Evolutionary conservation across 768 basidiomycete species (phyloP).

Genomic region (Serendipita sp.): DNA sequence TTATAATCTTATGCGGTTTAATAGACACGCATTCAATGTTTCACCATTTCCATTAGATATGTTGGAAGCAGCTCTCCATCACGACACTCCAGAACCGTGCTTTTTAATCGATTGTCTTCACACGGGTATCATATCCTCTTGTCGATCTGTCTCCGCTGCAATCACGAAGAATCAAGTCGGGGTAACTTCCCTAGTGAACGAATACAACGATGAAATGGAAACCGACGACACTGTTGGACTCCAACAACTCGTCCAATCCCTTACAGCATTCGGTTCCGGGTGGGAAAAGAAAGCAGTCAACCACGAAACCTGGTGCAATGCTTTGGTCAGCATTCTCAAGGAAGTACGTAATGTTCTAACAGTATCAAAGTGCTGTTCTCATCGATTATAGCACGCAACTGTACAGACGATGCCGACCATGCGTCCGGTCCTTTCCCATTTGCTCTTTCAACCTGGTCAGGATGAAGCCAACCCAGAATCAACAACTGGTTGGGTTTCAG

Average conservation of each 20-base stretch:
- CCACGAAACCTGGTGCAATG: conserved; percentile 80
- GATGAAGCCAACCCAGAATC: background rate
- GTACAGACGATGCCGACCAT: conserved; percentile 54
- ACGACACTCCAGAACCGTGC: conserved; percentile 55
- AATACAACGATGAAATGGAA: conserved; percentile 22
- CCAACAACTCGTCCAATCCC: conserved; percentile 46
- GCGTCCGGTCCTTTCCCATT: conserved; percentile 49
- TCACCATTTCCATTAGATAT: conserved; percentile 88
- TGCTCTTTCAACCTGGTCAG: conserved; percentile 53
- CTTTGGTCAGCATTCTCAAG: conserved; percentile 73
- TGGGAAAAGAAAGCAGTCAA: conserved; percentile 71
- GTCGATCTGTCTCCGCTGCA: background rate
- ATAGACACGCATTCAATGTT: conserved; percentile 71
- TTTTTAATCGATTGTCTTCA: conserved; percentile 33
- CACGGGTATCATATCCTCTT: background rate
- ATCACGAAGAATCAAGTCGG: background rate
- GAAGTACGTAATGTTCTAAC: conserved; percentile 44
- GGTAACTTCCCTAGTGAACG: conserved; percentile 10
- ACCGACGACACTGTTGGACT: conserved; percentile 22
- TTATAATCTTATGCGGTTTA: background rate
- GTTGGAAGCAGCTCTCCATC: conserved; percentile 72
- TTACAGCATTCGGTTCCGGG: conserved; percentile 70
- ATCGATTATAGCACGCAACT: conserved; percentile 47
- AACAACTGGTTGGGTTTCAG: background rate
- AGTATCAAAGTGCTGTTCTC: background rate